phyloP scores from a whole-genome alignment of 352 stramenopile species.

The Globisporangium splendens region DNA sequence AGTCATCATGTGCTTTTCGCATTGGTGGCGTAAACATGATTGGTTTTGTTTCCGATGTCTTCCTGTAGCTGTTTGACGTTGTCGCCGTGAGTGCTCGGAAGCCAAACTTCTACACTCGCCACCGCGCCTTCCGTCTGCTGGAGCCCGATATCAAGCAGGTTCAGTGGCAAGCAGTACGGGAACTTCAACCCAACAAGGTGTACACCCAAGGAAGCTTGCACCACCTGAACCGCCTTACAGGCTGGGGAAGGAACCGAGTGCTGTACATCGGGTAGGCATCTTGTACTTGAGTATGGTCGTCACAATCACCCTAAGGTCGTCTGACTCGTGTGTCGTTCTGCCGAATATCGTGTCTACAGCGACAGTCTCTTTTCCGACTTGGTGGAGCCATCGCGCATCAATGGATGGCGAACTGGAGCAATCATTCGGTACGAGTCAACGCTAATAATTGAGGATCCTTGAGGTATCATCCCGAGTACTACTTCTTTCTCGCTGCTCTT shows the following conservation, averaged over 20 bases:
- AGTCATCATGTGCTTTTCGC: neutral
- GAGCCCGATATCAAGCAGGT: constrained; percentile 65
- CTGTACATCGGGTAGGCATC: constrained; percentile 89
- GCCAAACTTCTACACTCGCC: constrained; percentile 89
- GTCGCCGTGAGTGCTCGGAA: constrained; percentile 90
- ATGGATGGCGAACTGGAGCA: constrained; percentile 90
- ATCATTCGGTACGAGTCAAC: constrained; percentile 73
- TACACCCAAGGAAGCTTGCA: constrained; percentile 81
- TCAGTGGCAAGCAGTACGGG: constrained; percentile 66
- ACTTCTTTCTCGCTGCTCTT: neutral
- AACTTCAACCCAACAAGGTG: constrained; percentile 54
- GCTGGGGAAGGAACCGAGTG: constrained; percentile 74
- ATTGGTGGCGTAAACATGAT: neutral
- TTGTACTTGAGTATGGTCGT: too few species aligned
- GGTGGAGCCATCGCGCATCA: constrained; percentile 91
- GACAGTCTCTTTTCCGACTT: constrained; percentile 94
- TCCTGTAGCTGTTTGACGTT: constrained; percentile 78
- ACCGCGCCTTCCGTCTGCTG: constrained; percentile 72
- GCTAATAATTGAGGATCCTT: neutral
- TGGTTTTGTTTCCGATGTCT: neutral
- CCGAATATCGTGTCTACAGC: constrained; percentile 18
- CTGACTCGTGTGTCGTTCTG: neutral
- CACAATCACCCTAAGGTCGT: neutral
- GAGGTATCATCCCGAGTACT: neutral
- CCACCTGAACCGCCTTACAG: constrained; percentile 57